Evolutionary conservation across 768 basidiomycete genomes (phyloP).

Genomic region (Royoungia palumana): DNA sequence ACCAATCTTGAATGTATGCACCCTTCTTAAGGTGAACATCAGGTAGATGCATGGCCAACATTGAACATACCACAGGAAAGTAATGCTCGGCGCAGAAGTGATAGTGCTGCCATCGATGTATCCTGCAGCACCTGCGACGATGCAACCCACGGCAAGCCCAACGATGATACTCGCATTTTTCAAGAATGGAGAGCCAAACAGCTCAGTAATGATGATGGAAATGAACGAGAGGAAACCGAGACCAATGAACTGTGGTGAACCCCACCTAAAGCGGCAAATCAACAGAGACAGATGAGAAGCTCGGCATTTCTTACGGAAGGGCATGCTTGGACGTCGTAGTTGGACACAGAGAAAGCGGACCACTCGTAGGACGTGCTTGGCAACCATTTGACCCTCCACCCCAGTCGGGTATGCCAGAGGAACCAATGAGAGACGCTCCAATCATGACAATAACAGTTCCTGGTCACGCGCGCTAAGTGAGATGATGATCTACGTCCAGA

Average conservation of each 20-base stretch:
- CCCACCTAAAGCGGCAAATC: conserved; percentile 50
- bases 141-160: conserved; percentile 72
- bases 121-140: conserved; percentile 75
- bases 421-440: conserved; percentile 71
- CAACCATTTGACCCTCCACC: conserved; percentile 81
- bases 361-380: conserved; percentile 51
- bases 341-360: conserved; percentile 71
- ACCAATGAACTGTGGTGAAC: conserved; percentile 79
- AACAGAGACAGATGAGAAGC: background rate
- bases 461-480: conserved; percentile 14
- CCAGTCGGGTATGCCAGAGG: conserved; percentile 77
- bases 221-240: conserved; percentile 83
- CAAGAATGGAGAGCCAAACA: conserved; percentile 83
- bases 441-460: conserved; percentile 81
- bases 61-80: conserved; percentile 63
- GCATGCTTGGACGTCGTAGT: conserved; percentile 67
- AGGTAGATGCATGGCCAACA: background rate
- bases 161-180: conserved; percentile 78
- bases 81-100: conserved; percentile 67
- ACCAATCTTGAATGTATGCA: conserved; percentile 69
- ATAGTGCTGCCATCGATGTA: conserved; percentile 72
- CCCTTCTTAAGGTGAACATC: conserved; percentile 38
- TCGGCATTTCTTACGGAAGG: conserved; percentile 44
- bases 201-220: conserved; percentile 71
- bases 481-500: background rate